Evolutionary conservation across 345 rosid species (phyloP).

Genomic region (Gynandropsis gynandra): DNA sequence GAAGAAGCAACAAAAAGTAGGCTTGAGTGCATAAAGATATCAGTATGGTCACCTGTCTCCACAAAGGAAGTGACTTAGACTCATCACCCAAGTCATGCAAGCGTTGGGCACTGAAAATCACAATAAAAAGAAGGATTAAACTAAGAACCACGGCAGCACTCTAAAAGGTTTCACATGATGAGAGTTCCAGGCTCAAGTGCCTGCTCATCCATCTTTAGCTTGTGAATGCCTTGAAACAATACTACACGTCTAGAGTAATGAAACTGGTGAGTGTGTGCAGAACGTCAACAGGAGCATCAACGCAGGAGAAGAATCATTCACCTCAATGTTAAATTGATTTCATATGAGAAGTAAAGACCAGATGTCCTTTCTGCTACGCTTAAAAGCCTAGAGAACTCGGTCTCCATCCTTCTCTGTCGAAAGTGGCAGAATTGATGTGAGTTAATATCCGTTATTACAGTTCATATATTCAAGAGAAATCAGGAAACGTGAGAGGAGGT

Average conservation of each 20-base stretch:
- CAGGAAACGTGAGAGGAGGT: neutral
- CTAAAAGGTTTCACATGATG: too few relatives aligned
- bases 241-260: neutral
- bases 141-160: too few relatives aligned
- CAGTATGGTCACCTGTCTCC: constrained; percentile 80
- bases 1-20: constrained; percentile 5
- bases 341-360: constrained; percentile 88
- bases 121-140: constrained; percentile 18
- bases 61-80: constrained; percentile 89
- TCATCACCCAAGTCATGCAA: constrained; percentile 85
- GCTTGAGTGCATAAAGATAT: constrained; percentile 7
- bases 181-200: too few relatives aligned
- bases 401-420: constrained; percentile 79
- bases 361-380: constrained; percentile 62
- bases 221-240: constrained; percentile 3
- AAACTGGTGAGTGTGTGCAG: constrained; percentile 7
- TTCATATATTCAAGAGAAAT: constrained; percentile 1
- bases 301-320: constrained; percentile 20
- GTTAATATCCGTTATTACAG: constrained; percentile 7
- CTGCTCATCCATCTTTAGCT: neutral
- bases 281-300: constrained; percentile 1
- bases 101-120: constrained; percentile 74
- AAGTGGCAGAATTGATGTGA: constrained; percentile 9
- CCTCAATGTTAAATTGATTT: constrained; percentile 86
- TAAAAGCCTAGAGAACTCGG: constrained; percentile 63